These are phyloP conservation scores for Phytophthora sp. DNA, from an alignment of 352 stramenopile species.

Conservation along the genomic window DNA sequence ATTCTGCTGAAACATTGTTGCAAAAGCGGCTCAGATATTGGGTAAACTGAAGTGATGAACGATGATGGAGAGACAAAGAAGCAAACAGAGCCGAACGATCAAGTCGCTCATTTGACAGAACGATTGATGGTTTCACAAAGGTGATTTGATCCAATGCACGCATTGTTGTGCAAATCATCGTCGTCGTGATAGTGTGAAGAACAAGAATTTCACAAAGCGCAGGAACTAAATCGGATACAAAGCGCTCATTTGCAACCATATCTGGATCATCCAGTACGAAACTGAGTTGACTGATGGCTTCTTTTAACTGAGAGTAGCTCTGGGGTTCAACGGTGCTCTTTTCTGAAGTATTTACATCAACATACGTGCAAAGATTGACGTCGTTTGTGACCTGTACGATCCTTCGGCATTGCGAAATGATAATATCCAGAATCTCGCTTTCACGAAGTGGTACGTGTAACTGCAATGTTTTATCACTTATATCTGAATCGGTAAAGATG, in stretches of 20 bases:
- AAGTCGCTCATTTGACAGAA: constrained; percentile 8
- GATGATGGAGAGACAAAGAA: constrained; percentile 31
- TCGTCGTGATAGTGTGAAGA: constrained; percentile 26
- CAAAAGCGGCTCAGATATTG: constrained; percentile 14
- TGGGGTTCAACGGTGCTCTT: constrained; percentile 18
- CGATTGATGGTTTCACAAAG: constrained; percentile 27
- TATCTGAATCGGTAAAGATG: neutral
- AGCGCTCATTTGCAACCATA: constrained; percentile 15
- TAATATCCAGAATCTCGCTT: constrained; percentile 13
- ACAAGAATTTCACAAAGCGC: constrained; percentile 28
- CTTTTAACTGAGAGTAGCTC: constrained; percentile 18
- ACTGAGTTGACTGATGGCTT: constrained; percentile 21
- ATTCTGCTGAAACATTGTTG: constrained; percentile 19
- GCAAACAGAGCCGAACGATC: constrained; percentile 26
- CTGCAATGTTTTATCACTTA: neutral
- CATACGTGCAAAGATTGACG: constrained; percentile 1
- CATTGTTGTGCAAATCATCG: constrained; percentile 30
- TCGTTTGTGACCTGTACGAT: constrained; percentile 21
- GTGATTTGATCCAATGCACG: constrained; percentile 26
- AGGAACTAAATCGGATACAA: constrained; percentile 16
- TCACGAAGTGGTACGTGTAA: constrained; percentile 2
- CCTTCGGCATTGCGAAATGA: constrained; percentile 14
- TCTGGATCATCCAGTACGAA: constrained; percentile 30
- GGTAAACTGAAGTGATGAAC: constrained; percentile 24
- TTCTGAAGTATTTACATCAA: constrained; percentile 22